Evolutionary conservation across 176 grass and related monocot genomes (phyloP), one percentile per base, ranked within the genome.

Genomic region (Olyra latifolia): DNA sequence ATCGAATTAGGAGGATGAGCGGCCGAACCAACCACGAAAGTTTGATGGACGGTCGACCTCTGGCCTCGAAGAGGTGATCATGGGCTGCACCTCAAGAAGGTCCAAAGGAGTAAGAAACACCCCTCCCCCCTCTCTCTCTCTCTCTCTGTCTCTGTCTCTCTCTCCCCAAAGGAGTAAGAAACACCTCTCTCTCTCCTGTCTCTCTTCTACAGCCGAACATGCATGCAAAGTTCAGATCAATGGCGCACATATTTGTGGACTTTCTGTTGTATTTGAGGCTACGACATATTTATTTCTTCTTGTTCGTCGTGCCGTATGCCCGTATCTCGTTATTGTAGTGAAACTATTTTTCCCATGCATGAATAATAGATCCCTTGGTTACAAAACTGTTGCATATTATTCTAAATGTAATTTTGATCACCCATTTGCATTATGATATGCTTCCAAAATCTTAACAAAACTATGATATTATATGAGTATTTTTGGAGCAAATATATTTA

Each of bases 41-140:
- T 83, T 91, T 45, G 88, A 89, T 30, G 78, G 80, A 3, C 74
- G 80, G 43, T 80, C 88, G 13, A 62, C 90, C 41, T 80, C 92
- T 81, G 84, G 88, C 16, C 80, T 98, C 19, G 92, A 98, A 69
- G 96, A 89, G 56, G 76, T 98, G 58, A 89, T 98, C 55, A 91
- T 87, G 84, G 84, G 88, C 38, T 98, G 88, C 76, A 93, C 90
- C 48, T 74, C 92, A 45, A 71, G 90, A 53, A 87, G 86, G 58
- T 59, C 75, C 11, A 93, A 81, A 83, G 86, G 72, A 87, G 84
- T 32, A 84, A 89, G 90, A 92, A 90, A 61, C 28, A 17, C 63
- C n/a, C 19, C 50, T 38, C 59, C 22, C 41, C 43, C 25, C 45
- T 68, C 68, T 72, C 39, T 44, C 22, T 23, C 52, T 70, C 6